Evolutionary conservation across 768 basidiomycete genomes (phyloP), one percentile per base, ranked within the genome.

Genomic region (Cubamyces lactineus): DNA sequence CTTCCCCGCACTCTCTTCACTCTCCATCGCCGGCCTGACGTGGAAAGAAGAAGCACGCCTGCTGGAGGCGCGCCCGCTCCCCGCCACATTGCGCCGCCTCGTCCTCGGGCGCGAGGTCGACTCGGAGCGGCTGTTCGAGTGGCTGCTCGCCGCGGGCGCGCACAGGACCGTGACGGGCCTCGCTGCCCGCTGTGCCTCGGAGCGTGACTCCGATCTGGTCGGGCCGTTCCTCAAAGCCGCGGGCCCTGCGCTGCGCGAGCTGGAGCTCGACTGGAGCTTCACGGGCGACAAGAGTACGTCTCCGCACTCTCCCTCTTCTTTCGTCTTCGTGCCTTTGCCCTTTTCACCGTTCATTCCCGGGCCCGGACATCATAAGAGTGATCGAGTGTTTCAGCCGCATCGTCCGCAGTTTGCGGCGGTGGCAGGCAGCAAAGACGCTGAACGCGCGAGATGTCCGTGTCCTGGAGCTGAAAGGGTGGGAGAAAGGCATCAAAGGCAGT

Each of bases 221-320:
- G 63, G 65, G 6, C 62, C 64, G 28, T 55, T 70, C 28, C 41
- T 71, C 19, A 59, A 63, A 30, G 62, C 58, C 21, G 48, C 65
- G 8, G 70, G 67, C 23, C 53, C 59, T 1, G 52, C 58, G 8
- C 60, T 73, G 52, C 63, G 55, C 19, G 55, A 67, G 38, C 64
- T 72, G 26, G 64, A 63, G 9, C 56, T 72, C n/a, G 68, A 72
- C 55, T 72, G 71, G 71, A 64, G 53, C 58, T 54, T 59, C 21
- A 55, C 57, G 21, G 63, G 63, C 13, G 63, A 64, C 49, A 59
- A 64, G 46, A 55, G 63, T 64, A 50, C 47, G 63, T 59, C n/a
- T 46, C 46, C 8, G 5, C 21, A 38, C 30, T 23, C 49, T 43
- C 40, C 11, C 28, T 42, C 9, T 5, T 19, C 24, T 21, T 19